A percentile compares a stretch with the other conserved stretches of the same genome.
Evolutionary conservation across 331 rosid genomes (phyloP).

Genomic region (Rhamnella rubrinervis): DNA sequence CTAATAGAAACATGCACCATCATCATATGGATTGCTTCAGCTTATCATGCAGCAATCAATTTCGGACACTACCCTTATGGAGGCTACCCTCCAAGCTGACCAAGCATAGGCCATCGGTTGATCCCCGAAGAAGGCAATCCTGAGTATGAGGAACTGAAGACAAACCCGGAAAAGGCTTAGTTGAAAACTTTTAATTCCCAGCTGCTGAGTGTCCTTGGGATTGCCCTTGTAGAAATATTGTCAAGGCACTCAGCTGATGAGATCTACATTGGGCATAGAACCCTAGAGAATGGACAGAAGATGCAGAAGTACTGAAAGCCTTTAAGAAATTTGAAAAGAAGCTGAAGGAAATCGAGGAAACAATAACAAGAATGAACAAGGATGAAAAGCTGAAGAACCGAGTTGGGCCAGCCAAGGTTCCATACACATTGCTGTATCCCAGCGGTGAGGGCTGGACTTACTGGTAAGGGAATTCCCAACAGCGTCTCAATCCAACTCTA

Average conservation of each 20-base stretch:
- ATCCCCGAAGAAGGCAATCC: constrained; percentile 35
- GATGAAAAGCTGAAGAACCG: constrained; percentile 36
- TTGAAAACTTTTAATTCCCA: constrained; percentile 34
- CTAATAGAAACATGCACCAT: constrained; percentile 34
- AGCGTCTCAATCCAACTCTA: constrained; percentile 36
- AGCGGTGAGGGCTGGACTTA: constrained; percentile 34
- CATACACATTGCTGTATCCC: constrained; percentile 39
- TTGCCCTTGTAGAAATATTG: constrained; percentile 35
- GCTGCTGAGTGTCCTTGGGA: constrained; percentile 29
- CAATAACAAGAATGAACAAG: constrained; percentile 20
- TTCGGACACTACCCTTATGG: constrained; percentile 44
- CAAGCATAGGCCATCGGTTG: constrained; percentile 29
- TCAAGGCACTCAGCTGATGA: constrained; percentile 46
- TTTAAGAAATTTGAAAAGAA: constrained; percentile 29
- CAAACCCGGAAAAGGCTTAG: constrained; percentile 29
- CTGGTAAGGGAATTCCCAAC: constrained; percentile 45
- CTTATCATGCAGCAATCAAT: constrained; percentile 39
- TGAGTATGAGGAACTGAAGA: constrained; percentile 26
- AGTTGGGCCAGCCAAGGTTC: constrained; percentile 34
- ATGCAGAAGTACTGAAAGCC: constrained; percentile 18
- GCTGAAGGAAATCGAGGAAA: constrained; percentile 22
- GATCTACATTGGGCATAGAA: constrained; percentile 37
- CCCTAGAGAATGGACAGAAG: constrained; percentile 35
- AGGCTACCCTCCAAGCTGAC: constrained; percentile 34
- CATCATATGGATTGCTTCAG: too few relatives aligned